These are phyloP conservation scores for Aureobasidium mangrovei DNA, from an alignment of 2,329 filamentous ascomycete species.

Conservation along the genomic window DNA sequence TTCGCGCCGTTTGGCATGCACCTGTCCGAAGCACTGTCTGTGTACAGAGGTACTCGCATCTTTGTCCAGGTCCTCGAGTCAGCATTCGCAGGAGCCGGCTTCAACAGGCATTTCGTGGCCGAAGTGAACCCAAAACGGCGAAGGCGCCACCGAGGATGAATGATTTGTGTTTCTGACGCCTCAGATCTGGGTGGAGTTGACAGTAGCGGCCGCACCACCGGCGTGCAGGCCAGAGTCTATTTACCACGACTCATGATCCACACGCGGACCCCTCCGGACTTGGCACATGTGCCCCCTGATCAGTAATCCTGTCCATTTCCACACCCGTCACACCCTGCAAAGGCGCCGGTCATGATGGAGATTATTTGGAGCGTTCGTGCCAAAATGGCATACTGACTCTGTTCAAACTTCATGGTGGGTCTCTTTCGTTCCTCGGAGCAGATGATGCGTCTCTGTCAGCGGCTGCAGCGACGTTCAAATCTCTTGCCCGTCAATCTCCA, in stretches of 20 bases:
- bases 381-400: neutral
- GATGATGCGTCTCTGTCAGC: neutral
- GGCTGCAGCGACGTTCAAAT: neutral
- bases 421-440: neutral
- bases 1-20: neutral
- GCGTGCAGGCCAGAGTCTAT: constrained; percentile 10
- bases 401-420: too few species aligned
- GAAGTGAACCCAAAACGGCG: constrained; percentile 13
- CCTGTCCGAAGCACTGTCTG: neutral
- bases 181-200: constrained; percentile 3
- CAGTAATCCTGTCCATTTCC: neutral
- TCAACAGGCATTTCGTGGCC: neutral
- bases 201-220: constrained; percentile 13
- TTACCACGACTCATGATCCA: constrained; percentile 12
- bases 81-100: constrained; percentile 1
- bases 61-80: neutral
- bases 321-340: too few species aligned
- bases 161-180: constrained; percentile 14
- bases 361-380: neutral
- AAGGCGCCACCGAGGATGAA: constrained; percentile 8
- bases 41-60: neutral
- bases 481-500: constrained; percentile 2
- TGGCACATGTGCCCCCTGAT: constrained; percentile 5
- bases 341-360: neutral
- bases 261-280: neutral